Evolutionary conservation across 257 asterid species (phyloP), one percentile per base, ranked within the genome.

Genomic region (Avicennia marina): DNA sequence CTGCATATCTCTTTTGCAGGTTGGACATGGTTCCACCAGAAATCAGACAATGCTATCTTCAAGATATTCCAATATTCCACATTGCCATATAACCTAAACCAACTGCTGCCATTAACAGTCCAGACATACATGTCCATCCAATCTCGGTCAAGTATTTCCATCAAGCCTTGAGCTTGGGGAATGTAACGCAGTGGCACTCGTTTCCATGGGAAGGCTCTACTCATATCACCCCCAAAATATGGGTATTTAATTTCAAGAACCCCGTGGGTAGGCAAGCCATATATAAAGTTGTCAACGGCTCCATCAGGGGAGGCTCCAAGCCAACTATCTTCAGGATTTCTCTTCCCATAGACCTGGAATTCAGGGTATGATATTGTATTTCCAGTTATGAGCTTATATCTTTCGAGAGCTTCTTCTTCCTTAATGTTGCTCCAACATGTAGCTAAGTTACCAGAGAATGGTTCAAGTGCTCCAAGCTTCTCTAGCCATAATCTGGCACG

Each of bases 251-350:
- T 76, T 72, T 87, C 98, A 60, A 90, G 80, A 55, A 84, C 82
- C 15, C 98, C 95, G 7, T 43, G 47, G 29, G 76, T 73, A 24
- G 87, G 81, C 69, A 86, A 70, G 36, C 67, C 82, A 50, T 79
- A 73, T 8, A 58, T 25, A 53, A 59, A 47, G 62, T 69, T 70
- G 42, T 82, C 79, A 51, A 82, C 46, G 52, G 70, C 46, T 36
- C 96, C 96, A 60, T 90, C 98, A 0, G 98, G 83, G 26, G 98
- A 90, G 67, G 96, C 98, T 41, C 79, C 98, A 50, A 90, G 87
- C 89, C 87, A 90, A 56, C 56, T 71, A 59, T 80, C 78, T 27
- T 71, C 69, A 9, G 62, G 75, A 53, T 72, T 63, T 7, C 19
- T 63, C 39, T 67, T 50, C 53, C 68, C 69, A 52, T 80, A 69